phyloP scores from a whole-genome alignment of 1,284 basidiomycete genomes.

The Heterobasidion irregulare region DNA sequence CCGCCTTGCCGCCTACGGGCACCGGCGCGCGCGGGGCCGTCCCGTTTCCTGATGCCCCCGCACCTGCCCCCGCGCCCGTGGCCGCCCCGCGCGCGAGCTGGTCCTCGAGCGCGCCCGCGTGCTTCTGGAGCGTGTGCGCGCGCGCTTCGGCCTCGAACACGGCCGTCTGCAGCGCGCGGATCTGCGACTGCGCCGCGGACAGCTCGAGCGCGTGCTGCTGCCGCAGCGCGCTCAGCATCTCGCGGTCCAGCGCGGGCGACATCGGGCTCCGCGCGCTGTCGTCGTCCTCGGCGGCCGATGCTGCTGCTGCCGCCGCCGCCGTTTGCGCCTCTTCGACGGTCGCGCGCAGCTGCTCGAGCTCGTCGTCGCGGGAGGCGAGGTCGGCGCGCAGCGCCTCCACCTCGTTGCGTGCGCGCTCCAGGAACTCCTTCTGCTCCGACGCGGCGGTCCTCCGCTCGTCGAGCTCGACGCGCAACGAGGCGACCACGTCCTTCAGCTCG shows the following conservation, averaged over 20 bases:
- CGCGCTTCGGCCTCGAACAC: conserved; percentile 67
- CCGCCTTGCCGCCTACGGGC: conserved; percentile 26
- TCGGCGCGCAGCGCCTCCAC: conserved; percentile 58
- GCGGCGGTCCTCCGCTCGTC: conserved; percentile 38
- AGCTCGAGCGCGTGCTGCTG: conserved; percentile 75
- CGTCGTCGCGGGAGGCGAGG: conserved; percentile 49
- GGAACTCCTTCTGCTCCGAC: conserved; percentile 53
- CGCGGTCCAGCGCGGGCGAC: conserved; percentile 52
- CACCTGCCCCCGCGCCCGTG: not conserved
- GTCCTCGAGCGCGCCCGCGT: conserved; percentile 53
- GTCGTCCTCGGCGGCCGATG: not conserved
- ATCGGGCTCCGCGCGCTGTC: conserved; percentile 15
- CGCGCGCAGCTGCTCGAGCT: conserved; percentile 45
- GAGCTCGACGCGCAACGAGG: conserved; percentile 37
- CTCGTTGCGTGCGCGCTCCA: conserved; percentile 56
- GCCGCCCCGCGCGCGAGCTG: conserved; percentile 35
- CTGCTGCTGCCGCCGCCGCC: conserved; percentile 22
- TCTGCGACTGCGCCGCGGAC: conserved; percentile 67
- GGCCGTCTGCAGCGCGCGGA: conserved; percentile 64
- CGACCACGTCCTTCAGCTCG: conserved; percentile 42
- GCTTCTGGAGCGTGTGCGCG: conserved; percentile 65
- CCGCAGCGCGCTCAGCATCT: conserved; percentile 57
- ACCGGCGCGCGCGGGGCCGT: conserved; percentile 28
- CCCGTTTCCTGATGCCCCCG: not conserved
- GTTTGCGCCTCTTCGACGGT: conserved; percentile 12